A percentile compares a stretch with the other conserved stretches of the same genome.
Evolutionary conservation across 257 asterid genomes (phyloP).

Genomic region (Cynanchum wilfordii): DNA sequence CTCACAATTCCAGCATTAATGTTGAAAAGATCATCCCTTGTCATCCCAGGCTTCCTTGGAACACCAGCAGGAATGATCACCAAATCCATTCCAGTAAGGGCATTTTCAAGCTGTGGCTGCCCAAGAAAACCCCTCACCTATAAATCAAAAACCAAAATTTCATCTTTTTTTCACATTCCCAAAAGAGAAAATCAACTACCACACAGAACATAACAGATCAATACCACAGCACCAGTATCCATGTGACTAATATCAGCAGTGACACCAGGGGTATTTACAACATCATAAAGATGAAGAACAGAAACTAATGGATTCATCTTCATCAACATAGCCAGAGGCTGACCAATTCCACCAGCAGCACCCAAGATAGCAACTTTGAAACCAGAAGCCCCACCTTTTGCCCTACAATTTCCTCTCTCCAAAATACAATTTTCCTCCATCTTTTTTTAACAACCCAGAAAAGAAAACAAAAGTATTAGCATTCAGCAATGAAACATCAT

Average conservation of each 20-base stretch:
- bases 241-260: slow-evolving; percentile 95
- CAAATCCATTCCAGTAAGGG: slow-evolving; percentile 89
- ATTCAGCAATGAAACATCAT: not conserved
- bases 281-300: slow-evolving; percentile 89
- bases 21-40: slow-evolving; percentile 81
- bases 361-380: slow-evolving; percentile 91
- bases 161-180: not conserved
- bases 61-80: slow-evolving; percentile 88
- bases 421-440: slow-evolving; percentile 47
- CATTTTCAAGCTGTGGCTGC: slow-evolving; percentile 60
- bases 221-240: slow-evolving; percentile 94
- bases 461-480: not conserved
- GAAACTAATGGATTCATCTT: slow-evolving; percentile 92
- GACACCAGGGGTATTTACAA: slow-evolving; percentile 91
- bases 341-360: slow-evolving; percentile 97
- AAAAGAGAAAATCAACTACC: not conserved
- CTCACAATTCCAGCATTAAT: slow-evolving; percentile 88
- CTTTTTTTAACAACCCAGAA: slow-evolving; percentile 18
- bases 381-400: slow-evolving; percentile 93
- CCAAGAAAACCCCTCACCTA: slow-evolving; percentile 91
- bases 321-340: slow-evolving; percentile 87
- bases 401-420: slow-evolving; percentile 69
- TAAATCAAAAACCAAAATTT: not conserved
- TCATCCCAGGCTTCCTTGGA: slow-evolving; percentile 94
- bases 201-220: slow-evolving; percentile 9